Conservation (phyloP, 2,329 filamentous ascomycete species). For the Ascochyta clinopodiicola region DNA sequence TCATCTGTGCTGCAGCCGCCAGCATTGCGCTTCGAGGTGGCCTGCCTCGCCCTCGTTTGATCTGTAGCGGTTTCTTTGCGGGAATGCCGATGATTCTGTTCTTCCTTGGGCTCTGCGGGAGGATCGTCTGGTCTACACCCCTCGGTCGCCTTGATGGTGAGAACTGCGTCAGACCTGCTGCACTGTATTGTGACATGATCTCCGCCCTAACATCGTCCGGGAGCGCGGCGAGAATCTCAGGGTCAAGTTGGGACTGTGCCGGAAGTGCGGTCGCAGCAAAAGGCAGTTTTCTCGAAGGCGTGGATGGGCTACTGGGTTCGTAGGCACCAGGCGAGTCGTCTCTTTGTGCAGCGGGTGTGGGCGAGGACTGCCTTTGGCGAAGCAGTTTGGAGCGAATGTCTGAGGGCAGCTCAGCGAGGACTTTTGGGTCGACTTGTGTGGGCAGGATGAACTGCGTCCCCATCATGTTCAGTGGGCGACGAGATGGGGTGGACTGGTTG, state of each 20-base stretch:
- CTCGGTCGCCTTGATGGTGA: constrained; percentile 42
- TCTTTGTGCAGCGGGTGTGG: constrained; percentile 29
- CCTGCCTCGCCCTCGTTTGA: constrained; percentile 70
- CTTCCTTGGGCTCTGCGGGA: constrained; percentile 58
- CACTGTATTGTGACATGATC: constrained; percentile 73
- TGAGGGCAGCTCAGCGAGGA: constrained; percentile 80
- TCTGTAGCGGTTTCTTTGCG: constrained; percentile 63
- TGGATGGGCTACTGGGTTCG: constrained; percentile 8
- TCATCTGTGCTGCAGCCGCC: constrained; percentile 60
- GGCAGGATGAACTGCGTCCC: constrained; percentile 95
- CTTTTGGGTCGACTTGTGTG: constrained; percentile 78
- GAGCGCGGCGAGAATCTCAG: constrained; percentile 80
- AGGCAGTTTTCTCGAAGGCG: constrained; percentile 26
- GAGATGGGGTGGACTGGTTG: constrained; percentile 60
- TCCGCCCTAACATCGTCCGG: constrained; percentile 87
- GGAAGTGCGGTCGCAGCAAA: constrained; percentile 55
- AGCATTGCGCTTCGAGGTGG: constrained; percentile 44
- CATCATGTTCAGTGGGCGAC: constrained; percentile 74
- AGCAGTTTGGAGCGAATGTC: constrained; percentile 82
- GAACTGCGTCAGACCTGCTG: constrained; percentile 26
- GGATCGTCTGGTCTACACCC: constrained; percentile 44
- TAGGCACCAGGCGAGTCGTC: background rate
- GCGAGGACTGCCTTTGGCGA: constrained; percentile 39
- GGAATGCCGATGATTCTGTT: constrained; percentile 58
- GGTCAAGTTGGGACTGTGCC: constrained; percentile 79